Evolutionary conservation across 2,329 filamentous ascomycete genomes (phyloP).

Genomic region (Sarocladium brachiariae): DNA sequence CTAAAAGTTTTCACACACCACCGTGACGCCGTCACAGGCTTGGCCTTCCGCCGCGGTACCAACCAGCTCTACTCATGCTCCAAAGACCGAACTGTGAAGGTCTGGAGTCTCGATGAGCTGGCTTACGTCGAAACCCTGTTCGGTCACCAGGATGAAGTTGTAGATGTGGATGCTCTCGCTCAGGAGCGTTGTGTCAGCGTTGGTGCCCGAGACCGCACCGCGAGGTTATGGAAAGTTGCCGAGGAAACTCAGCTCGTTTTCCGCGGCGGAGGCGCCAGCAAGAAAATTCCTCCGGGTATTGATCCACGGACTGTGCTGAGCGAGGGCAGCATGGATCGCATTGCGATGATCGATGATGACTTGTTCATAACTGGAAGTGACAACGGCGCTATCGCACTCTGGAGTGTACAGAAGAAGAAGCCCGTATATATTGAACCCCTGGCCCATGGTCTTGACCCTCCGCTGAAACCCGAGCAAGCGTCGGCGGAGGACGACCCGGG

Average conservation of each 20-base stretch:
- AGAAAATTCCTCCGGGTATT: slow-evolving; percentile 36
- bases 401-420: slow-evolving; percentile 93
- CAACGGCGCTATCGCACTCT: slow-evolving; percentile 79
- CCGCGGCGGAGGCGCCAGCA: slow-evolving; percentile 66
- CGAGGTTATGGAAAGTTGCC: slow-evolving; percentile 89
- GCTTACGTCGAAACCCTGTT: slow-evolving; percentile 95
- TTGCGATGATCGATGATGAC: slow-evolving; percentile 82
- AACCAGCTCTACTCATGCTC: slow-evolving; percentile 91
- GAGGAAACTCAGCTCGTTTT: slow-evolving; percentile 96
- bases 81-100: slow-evolving; percentile 88
- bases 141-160: slow-evolving; percentile 86
- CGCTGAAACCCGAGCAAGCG: slow-evolving; percentile 58
- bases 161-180: slow-evolving; percentile 74
- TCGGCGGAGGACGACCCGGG: slow-evolving; percentile 66
- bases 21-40: slow-evolving; percentile 74
- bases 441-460: slow-evolving; percentile 78
- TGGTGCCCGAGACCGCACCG: slow-evolving; percentile 84
- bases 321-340: slow-evolving; percentile 84
- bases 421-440: slow-evolving; percentile 71
- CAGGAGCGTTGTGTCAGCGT: slow-evolving; percentile 88
- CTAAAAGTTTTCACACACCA: slow-evolving; percentile 86
- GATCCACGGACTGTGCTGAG: slow-evolving; percentile 49
- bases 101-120: slow-evolving; percentile 87
- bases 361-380: slow-evolving; percentile 91
- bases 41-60: slow-evolving; percentile 79